Conservation (phyloP, 2,329 filamentous ascomycete species). For the Fusarium burgessii region DNA sequence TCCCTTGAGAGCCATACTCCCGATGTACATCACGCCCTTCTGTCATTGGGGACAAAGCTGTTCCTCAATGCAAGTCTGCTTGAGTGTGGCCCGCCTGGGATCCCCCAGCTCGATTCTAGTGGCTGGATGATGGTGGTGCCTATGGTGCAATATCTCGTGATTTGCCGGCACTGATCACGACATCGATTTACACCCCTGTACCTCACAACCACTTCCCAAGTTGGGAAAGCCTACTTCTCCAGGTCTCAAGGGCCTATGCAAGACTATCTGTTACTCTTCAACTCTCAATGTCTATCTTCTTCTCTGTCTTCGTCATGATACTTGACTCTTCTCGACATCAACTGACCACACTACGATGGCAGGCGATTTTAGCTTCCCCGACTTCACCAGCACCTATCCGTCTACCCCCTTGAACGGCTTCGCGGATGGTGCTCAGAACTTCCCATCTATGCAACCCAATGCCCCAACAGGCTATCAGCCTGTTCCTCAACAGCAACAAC, state of each 20-base stretch:
- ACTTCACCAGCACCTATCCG: slow-evolving; percentile 65
- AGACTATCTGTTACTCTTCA: slow-evolving; percentile 40
- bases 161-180: slow-evolving; percentile 51
- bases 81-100: slow-evolving; percentile 40
- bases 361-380: slow-evolving; percentile 70
- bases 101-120: slow-evolving; percentile 42
- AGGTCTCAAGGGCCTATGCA: slow-evolving; percentile 31
- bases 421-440: slow-evolving; percentile 51
- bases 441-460: slow-evolving; percentile 66
- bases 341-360: slow-evolving; percentile 57
- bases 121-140: slow-evolving; percentile 56
- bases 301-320: slow-evolving; percentile 39
- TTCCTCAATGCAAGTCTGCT: slow-evolving; percentile 37
- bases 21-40: slow-evolving; percentile 27
- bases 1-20: slow-evolving; percentile 28
- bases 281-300: slow-evolving; percentile 32
- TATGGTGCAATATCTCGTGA: slow-evolving; percentile 75
- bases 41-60: slow-evolving; percentile 42
- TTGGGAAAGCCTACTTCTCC: slow-evolving; percentile 43
- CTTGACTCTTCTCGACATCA: slow-evolving; percentile 32
- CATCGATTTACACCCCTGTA: slow-evolving; percentile 42
- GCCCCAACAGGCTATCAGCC: slow-evolving; percentile 60
- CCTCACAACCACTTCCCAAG: slow-evolving; percentile 44
- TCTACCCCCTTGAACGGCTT: slow-evolving; percentile 61
- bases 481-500: slow-evolving; percentile 51